Conservation (phyloP, 1,139 yeast genomes). For the Yamadazyma atlantica region DNA sequence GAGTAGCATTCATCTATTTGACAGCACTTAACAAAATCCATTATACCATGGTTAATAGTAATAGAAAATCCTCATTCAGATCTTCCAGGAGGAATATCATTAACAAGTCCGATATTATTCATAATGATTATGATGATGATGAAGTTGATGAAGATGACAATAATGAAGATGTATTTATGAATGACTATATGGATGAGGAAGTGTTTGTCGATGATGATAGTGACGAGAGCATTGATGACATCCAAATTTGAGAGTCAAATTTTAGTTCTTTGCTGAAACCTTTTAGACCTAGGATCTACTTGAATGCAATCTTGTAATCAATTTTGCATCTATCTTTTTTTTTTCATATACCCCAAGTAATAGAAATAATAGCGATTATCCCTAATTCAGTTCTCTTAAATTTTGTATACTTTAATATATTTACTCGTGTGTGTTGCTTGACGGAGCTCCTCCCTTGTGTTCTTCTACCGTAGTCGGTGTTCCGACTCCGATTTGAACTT, state of each 20-base stretch:
- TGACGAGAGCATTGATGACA: constrained; percentile 39
- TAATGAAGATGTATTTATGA: constrained; percentile 19
- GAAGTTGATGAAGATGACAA: constrained; percentile 21
- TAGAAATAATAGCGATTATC: too few relatives aligned
- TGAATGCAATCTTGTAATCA: neutral
- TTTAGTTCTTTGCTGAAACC: neutral
- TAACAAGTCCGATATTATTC: constrained; percentile 10
- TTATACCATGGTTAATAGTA: constrained; percentile 33
- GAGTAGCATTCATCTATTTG: constrained; percentile 80
- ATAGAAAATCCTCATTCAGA: constrained; percentile 19
- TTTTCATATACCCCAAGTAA: neutral
- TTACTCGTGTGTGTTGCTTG: too few relatives aligned
- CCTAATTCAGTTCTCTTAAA: too few relatives aligned
- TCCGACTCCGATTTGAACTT: too few relatives aligned
- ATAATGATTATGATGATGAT: constrained; percentile 17
- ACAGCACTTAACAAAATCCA: constrained; percentile 46
- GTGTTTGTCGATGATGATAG: constrained; percentile 31
- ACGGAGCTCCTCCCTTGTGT: too few relatives aligned
- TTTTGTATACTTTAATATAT: too few relatives aligned
- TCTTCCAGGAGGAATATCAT: constrained; percentile 7
- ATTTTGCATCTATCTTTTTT: neutral
- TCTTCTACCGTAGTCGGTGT: too few relatives aligned
- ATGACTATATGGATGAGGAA: constrained; percentile 27
- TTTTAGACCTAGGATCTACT: neutral
- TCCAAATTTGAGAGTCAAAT: constrained; percentile 24